These are phyloP conservation scores for Filobasidium wieringae DNA, from an alignment of 768 basidiomycete genomes.

Conservation along the genomic window DNA sequence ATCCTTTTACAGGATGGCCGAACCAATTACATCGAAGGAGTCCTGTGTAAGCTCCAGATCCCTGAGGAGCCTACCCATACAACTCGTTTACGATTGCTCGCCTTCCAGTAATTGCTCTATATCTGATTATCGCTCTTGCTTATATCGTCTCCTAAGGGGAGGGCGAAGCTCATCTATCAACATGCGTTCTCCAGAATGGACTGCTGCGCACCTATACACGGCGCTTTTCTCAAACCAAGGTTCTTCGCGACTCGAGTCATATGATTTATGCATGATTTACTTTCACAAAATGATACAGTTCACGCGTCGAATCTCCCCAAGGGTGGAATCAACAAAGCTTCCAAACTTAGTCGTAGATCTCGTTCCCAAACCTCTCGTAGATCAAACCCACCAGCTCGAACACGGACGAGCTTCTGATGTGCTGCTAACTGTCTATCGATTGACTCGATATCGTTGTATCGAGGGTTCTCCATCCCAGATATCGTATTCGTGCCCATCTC, in stretches of 20 bases:
- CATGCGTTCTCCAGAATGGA: too few species aligned
- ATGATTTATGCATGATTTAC: too few species aligned
- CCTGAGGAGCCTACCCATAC: not conserved
- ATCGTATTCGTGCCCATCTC: not conserved
- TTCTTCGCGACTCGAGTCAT: too few species aligned
- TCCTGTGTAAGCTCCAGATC: conserved; percentile 47
- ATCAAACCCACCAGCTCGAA: conserved; percentile 30
- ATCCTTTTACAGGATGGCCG: conserved; percentile 48
- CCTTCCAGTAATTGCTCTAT: conserved; percentile 48
- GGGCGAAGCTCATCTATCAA: too few species aligned
- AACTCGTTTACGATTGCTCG: conserved; percentile 11
- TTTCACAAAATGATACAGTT: too few species aligned
- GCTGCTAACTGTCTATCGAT: conserved; percentile 19
- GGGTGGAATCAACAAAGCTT: conserved; percentile 17
- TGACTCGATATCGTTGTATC: conserved; percentile 24
- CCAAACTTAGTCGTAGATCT: conserved; percentile 27
- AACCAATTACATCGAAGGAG: conserved; percentile 84
- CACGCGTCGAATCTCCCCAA: too few species aligned
- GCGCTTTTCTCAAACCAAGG: too few species aligned
- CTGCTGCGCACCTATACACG: too few species aligned
- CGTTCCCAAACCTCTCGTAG: conserved; percentile 28
- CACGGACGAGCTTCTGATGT: conserved; percentile 19
- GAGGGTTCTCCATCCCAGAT: not conserved
- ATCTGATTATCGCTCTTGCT: conserved; percentile 67
- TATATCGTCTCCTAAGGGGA: conserved; percentile 41